Evolutionary conservation across 257 asterid species (phyloP), one percentile per base, ranked within the genome.

Genomic region (Primulina eburnea): DNA sequence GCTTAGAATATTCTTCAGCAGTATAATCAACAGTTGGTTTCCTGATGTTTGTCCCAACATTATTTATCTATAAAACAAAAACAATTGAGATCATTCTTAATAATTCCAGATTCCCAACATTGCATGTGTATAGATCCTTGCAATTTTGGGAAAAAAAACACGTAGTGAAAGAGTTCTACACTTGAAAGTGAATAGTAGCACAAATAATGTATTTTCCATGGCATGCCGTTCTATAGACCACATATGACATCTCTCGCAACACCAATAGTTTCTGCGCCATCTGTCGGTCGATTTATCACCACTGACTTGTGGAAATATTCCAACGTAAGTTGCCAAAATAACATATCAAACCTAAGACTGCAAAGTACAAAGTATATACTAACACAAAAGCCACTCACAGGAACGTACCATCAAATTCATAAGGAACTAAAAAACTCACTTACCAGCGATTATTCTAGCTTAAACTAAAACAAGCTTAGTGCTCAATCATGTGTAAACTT

Each of bases 11-110:
- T 63, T 94, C 99, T 56, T 85, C 96, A 58, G 95, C 82, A 29
- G 88, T 85, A 75, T 89, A 94, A 60, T 90, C 89, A 67, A 83
- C 78, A 56, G 99, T 91, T 68, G 90, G 84, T 81, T 94, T 94
- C 88, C 92, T 77, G 69, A 94, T 74, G 77, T 91, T 94, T 52
- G 97, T 91, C 76, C 99, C 99, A 4, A 85, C 97, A 85, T 91
- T 94, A 76, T 91, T 94, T 72, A 94, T 69, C 99, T 91, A 69
- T 63, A 71, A 24, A 61, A 59, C 66, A 34, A 65, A 73, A 30
- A 57, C 62, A 21, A 58, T 67, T 29, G 52, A 43, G 53, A 12
- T 59, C 71, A 52, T 20, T 73, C 37, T 64, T 9, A 38, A 64
- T 50, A 64, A 53, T 69, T 65, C 16, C 5, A 56, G 40, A 12